Evolutionary conservation across 2,329 filamentous ascomycete genomes (phyloP).

Genomic region (Incumbomyces lentus): DNA sequence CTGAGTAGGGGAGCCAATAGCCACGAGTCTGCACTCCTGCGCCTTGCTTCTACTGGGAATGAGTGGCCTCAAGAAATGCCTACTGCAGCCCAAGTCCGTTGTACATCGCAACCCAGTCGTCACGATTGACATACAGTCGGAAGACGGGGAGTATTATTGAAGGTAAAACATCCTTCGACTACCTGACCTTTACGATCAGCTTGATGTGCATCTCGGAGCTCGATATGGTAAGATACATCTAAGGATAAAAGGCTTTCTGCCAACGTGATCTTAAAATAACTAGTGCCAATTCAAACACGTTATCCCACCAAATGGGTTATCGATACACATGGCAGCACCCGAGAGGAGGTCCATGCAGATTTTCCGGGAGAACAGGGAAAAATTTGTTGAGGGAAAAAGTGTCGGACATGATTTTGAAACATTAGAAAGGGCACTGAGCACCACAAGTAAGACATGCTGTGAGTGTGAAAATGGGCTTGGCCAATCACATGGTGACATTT

Average conservation of each 20-base stretch:
- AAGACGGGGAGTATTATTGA: too few species aligned
- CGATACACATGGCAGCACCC: constrained; percentile 6
- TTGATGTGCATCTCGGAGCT: too few species aligned
- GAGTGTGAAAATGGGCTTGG: not conserved
- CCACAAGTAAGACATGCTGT: constrained; percentile 2
- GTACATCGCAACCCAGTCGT: constrained; percentile 3
- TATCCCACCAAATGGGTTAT: not conserved
- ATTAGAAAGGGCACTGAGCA: not conserved
- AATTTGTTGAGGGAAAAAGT: not conserved
- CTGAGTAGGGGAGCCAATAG: not conserved
- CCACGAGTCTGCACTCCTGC: not conserved
- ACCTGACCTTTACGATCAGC: too few species aligned
- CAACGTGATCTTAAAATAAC: too few species aligned
- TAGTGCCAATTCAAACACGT: too few species aligned
- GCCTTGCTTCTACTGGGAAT: not conserved
- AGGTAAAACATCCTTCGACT: too few species aligned
- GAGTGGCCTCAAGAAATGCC: too few species aligned
- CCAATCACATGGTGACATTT: not conserved
- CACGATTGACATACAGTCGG: not conserved
- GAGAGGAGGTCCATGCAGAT: not conserved
- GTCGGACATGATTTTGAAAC: not conserved
- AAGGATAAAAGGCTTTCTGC: too few species aligned
- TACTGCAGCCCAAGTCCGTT: constrained; percentile 2
- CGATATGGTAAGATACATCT: too few species aligned
- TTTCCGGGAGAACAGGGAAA: not conserved